Evolutionary conservation across 1,284 basidiomycete species (phyloP).

Genomic region (Moesziomyces parantarcticus): DNA sequence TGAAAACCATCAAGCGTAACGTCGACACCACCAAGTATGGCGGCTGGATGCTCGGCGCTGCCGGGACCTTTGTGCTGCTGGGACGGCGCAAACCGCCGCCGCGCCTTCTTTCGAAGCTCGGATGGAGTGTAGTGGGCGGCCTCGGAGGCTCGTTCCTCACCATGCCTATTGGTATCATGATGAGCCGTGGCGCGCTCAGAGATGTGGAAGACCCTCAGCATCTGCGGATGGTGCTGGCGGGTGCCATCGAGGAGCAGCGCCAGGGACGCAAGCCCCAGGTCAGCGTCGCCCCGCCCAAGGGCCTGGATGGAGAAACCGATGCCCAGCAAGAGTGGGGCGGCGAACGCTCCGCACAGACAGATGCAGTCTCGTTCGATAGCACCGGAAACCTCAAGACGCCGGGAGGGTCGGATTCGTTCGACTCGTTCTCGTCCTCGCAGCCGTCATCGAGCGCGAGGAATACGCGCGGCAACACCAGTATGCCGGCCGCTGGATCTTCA

Average conservation of each 20-base stretch:
- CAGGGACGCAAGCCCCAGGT: constrained; percentile 28
- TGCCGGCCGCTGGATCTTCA: not conserved
- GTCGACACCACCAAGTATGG: constrained; percentile 43
- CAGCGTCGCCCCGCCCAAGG: constrained; percentile 33
- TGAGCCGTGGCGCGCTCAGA: constrained; percentile 20
- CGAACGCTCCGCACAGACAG: constrained; percentile 15
- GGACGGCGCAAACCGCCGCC: constrained; percentile 34
- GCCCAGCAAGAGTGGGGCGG: constrained; percentile 35
- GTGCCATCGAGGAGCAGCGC: constrained; percentile 39
- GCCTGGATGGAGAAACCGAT: constrained; percentile 31
- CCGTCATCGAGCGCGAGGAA: constrained; percentile 1
- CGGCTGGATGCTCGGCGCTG: constrained; percentile 46
- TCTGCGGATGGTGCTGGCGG: constrained; percentile 30
- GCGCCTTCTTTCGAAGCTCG: constrained; percentile 15
- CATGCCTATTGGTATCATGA: constrained; percentile 37
- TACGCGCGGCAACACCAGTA: not conserved
- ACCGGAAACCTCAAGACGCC: not conserved
- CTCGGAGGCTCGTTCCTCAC: constrained; percentile 34
- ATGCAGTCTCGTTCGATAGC: constrained; percentile 6
- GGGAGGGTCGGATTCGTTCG: constrained; percentile 11
- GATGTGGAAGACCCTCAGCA: constrained; percentile 53
- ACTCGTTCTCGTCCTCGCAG: constrained; percentile 14
- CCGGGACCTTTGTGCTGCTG: constrained; percentile 22
- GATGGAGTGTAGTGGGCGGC: constrained; percentile 34
- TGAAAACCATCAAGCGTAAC: constrained; percentile 42